Base-by-base conservation (phyloP, 2,329 filamentous ascomycete species). In the Gnomoniopsis sp. region DNA sequence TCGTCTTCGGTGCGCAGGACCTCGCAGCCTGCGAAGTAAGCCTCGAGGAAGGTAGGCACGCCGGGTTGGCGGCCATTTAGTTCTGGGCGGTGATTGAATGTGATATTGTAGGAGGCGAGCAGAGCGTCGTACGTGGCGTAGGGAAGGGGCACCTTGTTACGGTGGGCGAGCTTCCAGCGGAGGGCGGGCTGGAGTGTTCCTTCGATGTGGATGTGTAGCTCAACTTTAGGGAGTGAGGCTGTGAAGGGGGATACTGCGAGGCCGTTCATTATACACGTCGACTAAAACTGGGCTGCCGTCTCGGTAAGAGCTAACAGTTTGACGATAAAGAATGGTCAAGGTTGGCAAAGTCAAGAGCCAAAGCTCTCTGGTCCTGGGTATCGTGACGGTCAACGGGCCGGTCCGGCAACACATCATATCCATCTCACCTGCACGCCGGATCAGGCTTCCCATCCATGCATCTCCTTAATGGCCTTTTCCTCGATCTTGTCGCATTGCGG, bases 191-290 rank as follows among this genome's bases (percentile, higher is more conserved):
- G 72, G n/a, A 78, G 65, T 1, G 74, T 77, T 7, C 77, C 77
- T 68, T 79, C 77, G 52, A 79, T 76, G 65, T 79, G 76, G 22
- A 79, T 58, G 62, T 79, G 77, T 7, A 78, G 74, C 62, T 79
- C 77, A 23, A 77, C 72, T 55, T 79, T 79, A 6, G 77, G 76
- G 1, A 78, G 65, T 6, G 43, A 46, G 43, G 43, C 43, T 17
- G 21, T 19, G 43, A 46, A 46, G 43, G 43, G n/a, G n/a, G 43
- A 46, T 19, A 46, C 21, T 11, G 15, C 6, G 43, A 19, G 43
- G n/a, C 19, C 19, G n/a, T 46, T 46, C 43, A 46, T 46, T 19
- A 19, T 46, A 7, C 4, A 46, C 6, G 43, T 6, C 15, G 6
- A 21, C 14, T 8, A 4, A 30, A 30, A 30, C 26, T 30, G 8